These are phyloP conservation scores for Leishmania amazonensis DNA, from an alignment of 208 protist species.

Conservation along the genomic window DNA sequence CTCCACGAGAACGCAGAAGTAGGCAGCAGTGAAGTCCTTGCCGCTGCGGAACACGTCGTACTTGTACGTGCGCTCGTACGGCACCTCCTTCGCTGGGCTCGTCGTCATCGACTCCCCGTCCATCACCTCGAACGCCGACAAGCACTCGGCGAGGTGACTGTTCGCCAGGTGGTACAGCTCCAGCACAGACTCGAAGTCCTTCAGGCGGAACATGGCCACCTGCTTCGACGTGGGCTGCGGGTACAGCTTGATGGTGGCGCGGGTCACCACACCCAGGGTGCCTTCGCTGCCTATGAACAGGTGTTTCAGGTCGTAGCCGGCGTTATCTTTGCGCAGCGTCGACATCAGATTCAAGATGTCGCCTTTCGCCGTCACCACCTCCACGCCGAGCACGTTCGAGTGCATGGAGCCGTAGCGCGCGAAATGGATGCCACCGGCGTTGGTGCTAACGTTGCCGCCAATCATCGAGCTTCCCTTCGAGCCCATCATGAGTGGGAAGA, in stretches of 20 bases:
- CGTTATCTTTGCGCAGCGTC: constrained; percentile 96
- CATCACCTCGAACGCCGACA: constrained; percentile 95
- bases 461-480: constrained; percentile 97
- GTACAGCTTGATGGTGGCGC: constrained; percentile 58
- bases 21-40: constrained; percentile 49
- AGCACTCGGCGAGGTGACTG: constrained; percentile 87
- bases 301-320: constrained; percentile 97
- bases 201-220: constrained; percentile 83
- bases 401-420: constrained; percentile 96
- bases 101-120: constrained; percentile 81
- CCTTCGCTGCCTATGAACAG: constrained; percentile 97
- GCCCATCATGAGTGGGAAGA: constrained; percentile 96
- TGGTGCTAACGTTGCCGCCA: constrained; percentile 97
- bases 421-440: constrained; percentile 97
- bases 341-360: constrained; percentile 78
- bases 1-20: constrained; percentile 94
- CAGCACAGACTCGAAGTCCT: constrained; percentile 73
- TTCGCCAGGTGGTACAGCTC: constrained; percentile 78
- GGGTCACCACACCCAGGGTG: constrained; percentile 96
- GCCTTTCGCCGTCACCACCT: constrained; percentile 90
- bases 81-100: constrained; percentile 44
- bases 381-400: constrained; percentile 93
- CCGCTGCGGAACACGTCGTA: constrained; percentile 44
- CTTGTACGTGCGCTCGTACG: constrained; percentile 53
- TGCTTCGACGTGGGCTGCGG: constrained; percentile 71